Evolutionary conservation across 768 basidiomycete genomes (phyloP), one percentile per base, ranked within the genome.

Genomic region (Pleurotus salmoneostramineus): DNA sequence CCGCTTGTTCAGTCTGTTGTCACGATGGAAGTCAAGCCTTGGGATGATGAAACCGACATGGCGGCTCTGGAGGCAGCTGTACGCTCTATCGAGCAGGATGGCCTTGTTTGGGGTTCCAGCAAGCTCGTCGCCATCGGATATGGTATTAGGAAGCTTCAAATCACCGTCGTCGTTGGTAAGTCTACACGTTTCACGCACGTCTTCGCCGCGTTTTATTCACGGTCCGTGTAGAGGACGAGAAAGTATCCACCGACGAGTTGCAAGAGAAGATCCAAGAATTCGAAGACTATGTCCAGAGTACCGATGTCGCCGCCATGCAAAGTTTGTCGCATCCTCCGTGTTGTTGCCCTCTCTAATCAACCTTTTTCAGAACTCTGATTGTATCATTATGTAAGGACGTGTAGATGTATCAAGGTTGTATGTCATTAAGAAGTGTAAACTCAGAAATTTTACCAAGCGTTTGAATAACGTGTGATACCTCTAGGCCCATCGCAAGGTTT

Each of bases 41-140:
- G 95, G 96, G 96, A 98, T 71, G 96, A 98, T 69, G 95, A 97
- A 79, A 99, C 97, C 51, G 93, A 98, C 74, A 95, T 99, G 95
- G 81, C 69, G 45, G 90, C 78, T 51, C 80, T 98, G 65, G 96
- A 98, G 74, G 72, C 78, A 12, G 67, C 82, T 43, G 96, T 98
- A 56, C 87, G 97, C 60, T 86, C 92, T 17, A 86, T 98, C 66
- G 83, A 91, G 72, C 77, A 84, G 77, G 88, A 90, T 42, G 97
- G 97, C 68, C 89, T 99, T 58, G 83, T 98, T 50, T 99, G 97
- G 97, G 96, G 97, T 72, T 83, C 84, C 43, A 91, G 89, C 75
- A 95, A 93, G 76, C 80, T 98, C 54, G 94, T 98, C 51, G 78
- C 95, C 48, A 85, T 98, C 64, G 96, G 95, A 57, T 98, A 88